Base-by-base conservation (phyloP, 2,329 filamentous ascomycete genomes). In the Fusarium pseudocircinatum region DNA sequence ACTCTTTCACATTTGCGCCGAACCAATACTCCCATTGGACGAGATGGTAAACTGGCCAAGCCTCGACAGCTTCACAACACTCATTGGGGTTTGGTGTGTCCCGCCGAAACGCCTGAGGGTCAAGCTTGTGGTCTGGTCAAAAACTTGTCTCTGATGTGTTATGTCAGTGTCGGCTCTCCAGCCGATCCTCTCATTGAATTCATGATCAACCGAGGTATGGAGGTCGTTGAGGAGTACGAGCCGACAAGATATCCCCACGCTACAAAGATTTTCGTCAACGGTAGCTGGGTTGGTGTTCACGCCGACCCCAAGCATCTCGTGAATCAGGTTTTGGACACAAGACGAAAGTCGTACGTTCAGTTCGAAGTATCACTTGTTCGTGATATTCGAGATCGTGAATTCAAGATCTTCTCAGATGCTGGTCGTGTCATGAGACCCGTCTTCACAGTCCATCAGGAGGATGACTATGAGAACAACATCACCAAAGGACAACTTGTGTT, bases 51-150 rank as follows among this genome's bases (percentile, higher is more conserved):
- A 84, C 93, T 99, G 75, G 97, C 97, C 44, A 99, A 99, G 83
- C 96, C 96, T 43, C 93, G 96, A 68, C 97, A 99, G 84, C 88
- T 89, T 95, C 97, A 37, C 87, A 99, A 59, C 95, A 99, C 96
- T 3, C 96, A 99, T 76, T 99, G 97, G 85, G 96, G 96, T 75
- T 97, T 99, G 95, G 87, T 99, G 61, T 99, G 96, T 80, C 93
- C 95, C 0, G 97, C 96, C 13, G 96, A 99, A 86, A 99, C 96
- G 0, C 96, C 96, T 12, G 96, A 99, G 91, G 96, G 96, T 84
- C 96, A 99, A 85, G 95, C 96, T 22, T 99, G 96, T 84, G 96
- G 96, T 87, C 85, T 99, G 62, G 95, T 99, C 78, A 99, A 99
- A 87, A 99, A 99, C 79, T 84, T 99, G 85, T 96, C 96, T 10